phyloP scores from a whole-genome alignment of 2,329 filamentous ascomycete genomes.

The Fusarium succisae region DNA sequence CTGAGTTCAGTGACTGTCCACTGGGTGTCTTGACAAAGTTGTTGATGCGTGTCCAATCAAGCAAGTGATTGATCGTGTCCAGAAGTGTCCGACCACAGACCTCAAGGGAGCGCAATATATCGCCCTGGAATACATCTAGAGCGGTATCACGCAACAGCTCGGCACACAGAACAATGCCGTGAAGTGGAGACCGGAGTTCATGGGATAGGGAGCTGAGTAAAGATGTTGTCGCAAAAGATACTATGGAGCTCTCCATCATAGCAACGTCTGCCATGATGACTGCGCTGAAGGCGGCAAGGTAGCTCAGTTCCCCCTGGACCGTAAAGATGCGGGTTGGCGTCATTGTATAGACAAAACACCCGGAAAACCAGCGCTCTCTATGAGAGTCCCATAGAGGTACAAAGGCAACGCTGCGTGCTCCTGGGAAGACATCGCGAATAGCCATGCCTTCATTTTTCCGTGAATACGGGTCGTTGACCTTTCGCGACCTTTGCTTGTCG shows the following conservation, averaged over 20 bases:
- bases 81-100: slow-evolving; percentile 61
- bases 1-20: neutral
- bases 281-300: slow-evolving; percentile 60
- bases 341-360: slow-evolving; percentile 60
- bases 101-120: slow-evolving; percentile 59
- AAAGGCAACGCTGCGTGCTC: slow-evolving; percentile 57
- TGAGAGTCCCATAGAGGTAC: slow-evolving; percentile 59
- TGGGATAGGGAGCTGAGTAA: slow-evolving; percentile 69
- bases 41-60: slow-evolving; percentile 65
- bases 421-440: slow-evolving; percentile 51
- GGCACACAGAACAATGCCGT: slow-evolving; percentile 65
- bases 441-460: slow-evolving; percentile 30
- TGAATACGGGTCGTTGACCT: slow-evolving; percentile 12
- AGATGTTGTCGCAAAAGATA: slow-evolving; percentile 62
- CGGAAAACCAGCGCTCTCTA: slow-evolving; percentile 59
- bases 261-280: slow-evolving; percentile 66
- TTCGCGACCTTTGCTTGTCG: neutral
- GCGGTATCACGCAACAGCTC: slow-evolving; percentile 63
- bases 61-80: slow-evolving; percentile 63
- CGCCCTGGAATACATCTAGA: slow-evolving; percentile 57
- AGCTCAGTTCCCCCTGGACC: slow-evolving; percentile 59
- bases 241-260: slow-evolving; percentile 51
- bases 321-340: slow-evolving; percentile 56
- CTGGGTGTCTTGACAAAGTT: slow-evolving; percentile 40
- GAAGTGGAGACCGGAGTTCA: slow-evolving; percentile 68